Base-by-base conservation (phyloP, 163 green algal species). In the Coccomyxa subellipsoidea region DNA sequence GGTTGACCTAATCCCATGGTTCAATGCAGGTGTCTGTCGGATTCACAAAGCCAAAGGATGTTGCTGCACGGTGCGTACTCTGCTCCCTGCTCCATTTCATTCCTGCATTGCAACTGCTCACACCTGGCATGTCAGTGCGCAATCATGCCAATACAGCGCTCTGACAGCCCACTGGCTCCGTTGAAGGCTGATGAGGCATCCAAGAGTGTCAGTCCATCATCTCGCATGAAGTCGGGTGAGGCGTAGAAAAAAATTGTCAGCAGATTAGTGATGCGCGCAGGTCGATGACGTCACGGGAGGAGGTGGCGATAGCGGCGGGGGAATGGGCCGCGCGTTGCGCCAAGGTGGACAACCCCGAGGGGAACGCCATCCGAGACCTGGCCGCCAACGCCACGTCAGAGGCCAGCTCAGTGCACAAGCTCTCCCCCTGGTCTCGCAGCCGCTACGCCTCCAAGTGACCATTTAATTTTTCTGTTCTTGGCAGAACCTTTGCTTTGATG, bases 11-110 rank as follows among this genome's bases (percentile, higher is more conserved):
- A 59, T 59, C 5, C 1, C 21, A 18, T 59, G 47, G 47, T 59
- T 12, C 47, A 59, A 59, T 7, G 47, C 47, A 59, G n/a, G 88
- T 94, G 6, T 89, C 87, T 66, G 85, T 91, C 8, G 87, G 85
- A 2, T 94, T 94, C 71, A 35, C 76, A 69, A 81, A 78, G 21
- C 72, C 84, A n/a, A 36, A 88, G 53, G 54, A 40, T 35, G 29
- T 37, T 39, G 70, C 70, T 73, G 66, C 8, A 7, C 66, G 66
- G 66, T 34, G 66, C 18, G 29, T 73, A 59, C 47, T 59, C 47
- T 59, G 47, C 47, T 27, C 3, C 5, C 4, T 59, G 47, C 47
- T n/a, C n/a, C 66, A 73, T 34, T 35, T 27, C 29, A 18, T 27
- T 36, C 27, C 29, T 73, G 66, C n/a, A 35, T 23, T 73, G 66